A percentile compares a stretch with the other conserved stretches of the same genome.
Conservation (phyloP, 176 grass and related monocot species). For the Phragmites australis region DNA sequence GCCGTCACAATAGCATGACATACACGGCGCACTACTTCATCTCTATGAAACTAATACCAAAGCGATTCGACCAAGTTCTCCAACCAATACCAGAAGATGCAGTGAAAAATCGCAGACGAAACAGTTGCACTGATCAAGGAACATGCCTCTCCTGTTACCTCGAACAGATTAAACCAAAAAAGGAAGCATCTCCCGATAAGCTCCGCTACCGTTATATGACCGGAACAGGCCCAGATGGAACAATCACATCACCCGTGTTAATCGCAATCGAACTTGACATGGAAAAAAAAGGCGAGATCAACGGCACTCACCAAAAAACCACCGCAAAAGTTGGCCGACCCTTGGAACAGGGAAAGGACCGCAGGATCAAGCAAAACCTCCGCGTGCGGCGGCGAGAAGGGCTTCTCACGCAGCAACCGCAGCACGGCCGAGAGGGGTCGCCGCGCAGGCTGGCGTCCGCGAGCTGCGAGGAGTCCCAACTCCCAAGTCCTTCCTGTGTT, state of each 20-base stretch:
- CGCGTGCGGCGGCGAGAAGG: neutral
- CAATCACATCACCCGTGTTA: neutral
- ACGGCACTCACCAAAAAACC: conserved; percentile 10
- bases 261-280: neutral
- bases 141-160: neutral
- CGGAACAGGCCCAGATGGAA: neutral
- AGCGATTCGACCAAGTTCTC: neutral
- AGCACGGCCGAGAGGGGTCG: conserved; percentile 23
- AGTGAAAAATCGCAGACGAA: neutral
- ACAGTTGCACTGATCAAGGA: neutral
- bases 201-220: neutral
- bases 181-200: neutral
- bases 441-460: neutral
- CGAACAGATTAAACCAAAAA: neutral
- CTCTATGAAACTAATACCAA: neutral
- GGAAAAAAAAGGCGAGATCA: neutral
- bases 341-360: neutral
- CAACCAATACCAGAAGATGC: neutral
- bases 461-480: no score
- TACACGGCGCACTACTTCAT: neutral
- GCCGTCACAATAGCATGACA: neutral
- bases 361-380: conserved; percentile 15
- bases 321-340: neutral
- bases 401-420: neutral
- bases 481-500: no score